Conservation (phyloP, 2,329 filamentous ascomycete species). For the Epichloe festucae region DNA sequence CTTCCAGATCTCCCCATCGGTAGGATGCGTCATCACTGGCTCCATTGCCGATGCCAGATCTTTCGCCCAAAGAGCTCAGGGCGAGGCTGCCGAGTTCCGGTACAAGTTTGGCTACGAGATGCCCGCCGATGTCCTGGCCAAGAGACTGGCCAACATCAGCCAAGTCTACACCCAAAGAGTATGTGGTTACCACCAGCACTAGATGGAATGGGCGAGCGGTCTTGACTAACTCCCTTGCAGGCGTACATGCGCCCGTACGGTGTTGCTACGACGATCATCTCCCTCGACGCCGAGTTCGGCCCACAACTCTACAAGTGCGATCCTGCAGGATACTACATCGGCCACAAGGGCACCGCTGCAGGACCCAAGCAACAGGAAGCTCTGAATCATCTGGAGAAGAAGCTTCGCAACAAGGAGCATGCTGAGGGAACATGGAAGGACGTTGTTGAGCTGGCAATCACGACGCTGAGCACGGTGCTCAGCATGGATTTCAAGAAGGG, state of each 20-base stretch:
- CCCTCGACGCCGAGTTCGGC: constrained; percentile 81
- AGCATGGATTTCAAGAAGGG: constrained; percentile 99
- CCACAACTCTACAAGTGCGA: constrained; percentile 98
- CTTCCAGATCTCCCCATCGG: constrained; percentile 89
- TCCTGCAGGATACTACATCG: constrained; percentile 93
- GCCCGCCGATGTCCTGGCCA: constrained; percentile 93
- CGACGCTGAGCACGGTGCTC: constrained; percentile 85
- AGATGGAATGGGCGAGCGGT: not conserved
- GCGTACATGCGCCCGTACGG: constrained; percentile 98
- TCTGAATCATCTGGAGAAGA: constrained; percentile 97
- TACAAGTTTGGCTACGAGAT: constrained; percentile 99
- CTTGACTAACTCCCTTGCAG: constrained; percentile 18
- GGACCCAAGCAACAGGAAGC: constrained; percentile 98
- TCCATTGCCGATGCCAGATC: constrained; percentile 96
- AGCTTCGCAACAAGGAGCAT: constrained; percentile 96
- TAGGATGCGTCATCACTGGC: constrained; percentile 96
- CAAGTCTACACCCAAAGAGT: constrained; percentile 98
- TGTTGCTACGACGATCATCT: constrained; percentile 89
- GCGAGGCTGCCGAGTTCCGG: constrained; percentile 92
- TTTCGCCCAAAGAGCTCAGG: constrained; percentile 81
- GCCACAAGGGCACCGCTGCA: constrained; percentile 95
- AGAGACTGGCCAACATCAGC: constrained; percentile 96
- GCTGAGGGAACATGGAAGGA: constrained; percentile 93
- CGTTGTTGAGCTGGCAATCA: constrained; percentile 92
- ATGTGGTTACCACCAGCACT: constrained; percentile 13